Conservation (phyloP, 1,284 basidiomycete species). For the Trametes polyzona region DNA sequence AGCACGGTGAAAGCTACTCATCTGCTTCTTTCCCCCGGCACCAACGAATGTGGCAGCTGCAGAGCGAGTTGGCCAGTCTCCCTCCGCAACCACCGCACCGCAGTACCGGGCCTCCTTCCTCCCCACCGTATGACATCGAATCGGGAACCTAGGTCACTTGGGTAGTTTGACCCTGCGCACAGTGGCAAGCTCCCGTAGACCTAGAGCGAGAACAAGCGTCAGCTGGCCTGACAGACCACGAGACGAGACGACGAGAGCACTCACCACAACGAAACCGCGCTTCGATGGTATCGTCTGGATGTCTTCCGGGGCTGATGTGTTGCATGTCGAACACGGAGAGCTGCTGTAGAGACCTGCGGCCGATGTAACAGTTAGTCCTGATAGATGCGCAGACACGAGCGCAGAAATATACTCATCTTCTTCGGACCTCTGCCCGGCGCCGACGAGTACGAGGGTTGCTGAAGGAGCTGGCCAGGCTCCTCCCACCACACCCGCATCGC, state of each 20-base stretch:
- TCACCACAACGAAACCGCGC: too few species aligned
- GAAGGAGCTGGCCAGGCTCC: neutral
- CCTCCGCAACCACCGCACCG: neutral
- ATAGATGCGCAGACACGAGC: too few species aligned
- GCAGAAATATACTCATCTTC: neutral
- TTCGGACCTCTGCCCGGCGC: neutral
- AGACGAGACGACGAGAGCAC: too few species aligned
- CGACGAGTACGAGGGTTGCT: neutral
- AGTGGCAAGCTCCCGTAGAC: too few species aligned
- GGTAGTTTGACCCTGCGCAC: too few species aligned
- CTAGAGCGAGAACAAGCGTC: too few species aligned
- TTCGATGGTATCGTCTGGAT: too few species aligned
- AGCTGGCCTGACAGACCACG: too few species aligned
- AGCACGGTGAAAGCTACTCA: neutral
- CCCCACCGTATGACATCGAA: neutral
- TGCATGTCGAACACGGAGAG: too few species aligned
- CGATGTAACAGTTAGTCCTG: too few species aligned
- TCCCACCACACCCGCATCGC: neutral
- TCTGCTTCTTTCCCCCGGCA: neutral
- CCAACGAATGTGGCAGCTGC: neutral
- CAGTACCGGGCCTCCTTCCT: neutral
- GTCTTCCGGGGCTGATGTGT: too few species aligned
- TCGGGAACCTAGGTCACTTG: neutral
- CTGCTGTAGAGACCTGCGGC: too few species aligned
- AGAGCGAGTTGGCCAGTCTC: neutral